These are phyloP conservation scores for Trichoderma sp. DNA, from an alignment of 2,329 filamentous ascomycete species.

Conservation along the genomic window DNA sequence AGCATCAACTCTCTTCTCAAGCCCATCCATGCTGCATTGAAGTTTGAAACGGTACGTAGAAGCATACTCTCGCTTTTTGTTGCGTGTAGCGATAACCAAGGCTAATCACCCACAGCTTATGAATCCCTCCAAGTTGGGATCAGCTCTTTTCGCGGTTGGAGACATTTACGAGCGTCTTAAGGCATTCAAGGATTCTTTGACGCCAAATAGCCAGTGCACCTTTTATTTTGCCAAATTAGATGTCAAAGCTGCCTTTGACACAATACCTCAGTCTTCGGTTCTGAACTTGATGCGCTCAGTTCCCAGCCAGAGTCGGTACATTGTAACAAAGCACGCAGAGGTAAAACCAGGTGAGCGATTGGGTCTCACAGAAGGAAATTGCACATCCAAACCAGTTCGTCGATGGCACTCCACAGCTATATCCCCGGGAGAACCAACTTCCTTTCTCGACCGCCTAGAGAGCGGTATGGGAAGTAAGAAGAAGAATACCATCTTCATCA, in stretches of 20 bases:
- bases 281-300: slow-evolving; percentile 62
- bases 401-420: slow-evolving; percentile 54
- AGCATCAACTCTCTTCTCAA: slow-evolving; percentile 54
- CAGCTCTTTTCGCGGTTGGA: slow-evolving; percentile 74
- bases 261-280: slow-evolving; percentile 78
- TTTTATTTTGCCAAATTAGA: slow-evolving; percentile 92
- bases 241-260: slow-evolving; percentile 90
- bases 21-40: slow-evolving; percentile 73
- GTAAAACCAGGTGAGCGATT: slow-evolving; percentile 50
- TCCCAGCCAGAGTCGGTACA: slow-evolving; percentile 60
- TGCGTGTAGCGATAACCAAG: not conserved
- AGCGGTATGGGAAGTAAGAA: slow-evolving; percentile 41
- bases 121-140: slow-evolving; percentile 64
- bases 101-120: slow-evolving; percentile 28
- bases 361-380: slow-evolving; percentile 22
- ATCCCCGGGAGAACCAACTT: slow-evolving; percentile 38
- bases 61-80: not conserved
- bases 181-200: slow-evolving; percentile 58
- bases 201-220: slow-evolving; percentile 29
- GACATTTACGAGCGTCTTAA: slow-evolving; percentile 76
- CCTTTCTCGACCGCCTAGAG: slow-evolving; percentile 47
- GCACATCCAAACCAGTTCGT: slow-evolving; percentile 39
- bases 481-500: slow-evolving; percentile 73
- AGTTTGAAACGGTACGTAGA: slow-evolving; percentile 65
- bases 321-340: slow-evolving; percentile 70